These are phyloP conservation scores for Leishmania arabica DNA, from an alignment of 208 protist species.

Conservation along the genomic window DNA sequence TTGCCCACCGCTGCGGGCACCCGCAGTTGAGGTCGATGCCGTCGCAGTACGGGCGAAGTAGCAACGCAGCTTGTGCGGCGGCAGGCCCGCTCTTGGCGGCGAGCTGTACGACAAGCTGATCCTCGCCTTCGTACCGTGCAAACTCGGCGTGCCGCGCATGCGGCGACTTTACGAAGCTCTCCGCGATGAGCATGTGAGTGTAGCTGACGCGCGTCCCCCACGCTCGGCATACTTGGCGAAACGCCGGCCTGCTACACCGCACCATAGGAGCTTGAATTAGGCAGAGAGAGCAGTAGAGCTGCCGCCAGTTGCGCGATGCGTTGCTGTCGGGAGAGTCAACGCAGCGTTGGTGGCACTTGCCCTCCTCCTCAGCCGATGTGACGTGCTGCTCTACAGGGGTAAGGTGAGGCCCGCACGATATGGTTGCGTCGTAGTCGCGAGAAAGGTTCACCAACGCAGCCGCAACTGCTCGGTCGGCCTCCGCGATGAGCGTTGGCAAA, in stretches of 20 bases:
- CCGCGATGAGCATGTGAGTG: slow-evolving; percentile 93
- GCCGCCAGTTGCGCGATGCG: slow-evolving; percentile 10
- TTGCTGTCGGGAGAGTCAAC: not conserved
- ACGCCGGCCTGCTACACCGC: slow-evolving; percentile 88
- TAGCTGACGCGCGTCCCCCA: slow-evolving; percentile 87
- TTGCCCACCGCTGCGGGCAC: slow-evolving; percentile 92
- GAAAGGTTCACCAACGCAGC: slow-evolving; percentile 7
- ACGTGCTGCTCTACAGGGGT: not conserved
- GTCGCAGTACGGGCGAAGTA: slow-evolving; percentile 75
- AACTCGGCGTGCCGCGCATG: slow-evolving; percentile 86
- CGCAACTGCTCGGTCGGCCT: slow-evolving; percentile 24
- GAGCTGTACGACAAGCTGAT: slow-evolving; percentile 85
- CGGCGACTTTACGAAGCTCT: slow-evolving; percentile 73
- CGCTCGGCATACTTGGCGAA: slow-evolving; percentile 71
- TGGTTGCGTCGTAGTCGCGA: slow-evolving; percentile 13
- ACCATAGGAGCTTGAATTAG: slow-evolving; percentile 94
- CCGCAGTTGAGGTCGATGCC: slow-evolving; percentile 94
- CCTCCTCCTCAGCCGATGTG: not conserved
- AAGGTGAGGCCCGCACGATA: not conserved
- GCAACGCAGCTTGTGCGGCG: slow-evolving; percentile 53
- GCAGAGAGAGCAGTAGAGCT: slow-evolving; percentile 43
- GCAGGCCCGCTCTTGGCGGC: slow-evolving; percentile 63
- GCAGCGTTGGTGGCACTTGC: not conserved
- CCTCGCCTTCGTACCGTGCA: slow-evolving; percentile 63
- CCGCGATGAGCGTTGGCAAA: slow-evolving; percentile 17